phyloP scores from a whole-genome alignment of 2,329 filamentous ascomycete genomes.

The Achaetomium macrosporum region DNA sequence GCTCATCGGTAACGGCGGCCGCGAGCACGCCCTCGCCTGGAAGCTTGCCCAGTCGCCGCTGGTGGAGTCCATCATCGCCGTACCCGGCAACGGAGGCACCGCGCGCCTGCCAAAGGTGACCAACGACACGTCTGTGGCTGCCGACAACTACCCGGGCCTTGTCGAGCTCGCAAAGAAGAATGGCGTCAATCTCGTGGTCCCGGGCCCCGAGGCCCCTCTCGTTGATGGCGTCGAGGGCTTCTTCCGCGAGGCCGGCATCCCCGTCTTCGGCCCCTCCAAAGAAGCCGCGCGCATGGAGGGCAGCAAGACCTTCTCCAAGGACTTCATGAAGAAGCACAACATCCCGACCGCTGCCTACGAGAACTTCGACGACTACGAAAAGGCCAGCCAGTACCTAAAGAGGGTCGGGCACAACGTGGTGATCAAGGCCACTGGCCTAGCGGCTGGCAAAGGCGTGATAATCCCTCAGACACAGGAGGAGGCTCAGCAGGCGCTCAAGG shows the following conservation, averaged over 20 bases:
- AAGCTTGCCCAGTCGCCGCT: constrained; percentile 77
- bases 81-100: constrained; percentile 84
- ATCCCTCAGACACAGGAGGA: constrained; percentile 78
- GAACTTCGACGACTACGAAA: constrained; percentile 75
- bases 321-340: constrained; percentile 88
- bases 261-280: constrained; percentile 79
- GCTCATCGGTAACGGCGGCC: constrained; percentile 86
- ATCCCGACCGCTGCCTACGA: constrained; percentile 89
- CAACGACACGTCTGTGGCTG: constrained; percentile 64
- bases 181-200: constrained; percentile 74
- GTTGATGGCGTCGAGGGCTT: constrained; percentile 83
- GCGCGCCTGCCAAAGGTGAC: constrained; percentile 61
- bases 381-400: constrained; percentile 69
- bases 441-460: constrained; percentile 93
- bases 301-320: constrained; percentile 94
- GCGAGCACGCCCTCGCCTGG: constrained; percentile 93
- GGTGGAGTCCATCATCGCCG: constrained; percentile 67
- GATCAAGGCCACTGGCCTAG: constrained; percentile 89
- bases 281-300: constrained; percentile 87
- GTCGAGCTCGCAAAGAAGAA: constrained; percentile 69
- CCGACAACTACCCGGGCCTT: constrained; percentile 71
- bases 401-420: constrained; percentile 67
- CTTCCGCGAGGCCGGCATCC: constrained; percentile 69
- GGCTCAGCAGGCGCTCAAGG: constrained; percentile 71
- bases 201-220: constrained; percentile 88